Base-by-base conservation (phyloP, 345 rosid genomes). In the Noccaea bulbosa region DNA sequence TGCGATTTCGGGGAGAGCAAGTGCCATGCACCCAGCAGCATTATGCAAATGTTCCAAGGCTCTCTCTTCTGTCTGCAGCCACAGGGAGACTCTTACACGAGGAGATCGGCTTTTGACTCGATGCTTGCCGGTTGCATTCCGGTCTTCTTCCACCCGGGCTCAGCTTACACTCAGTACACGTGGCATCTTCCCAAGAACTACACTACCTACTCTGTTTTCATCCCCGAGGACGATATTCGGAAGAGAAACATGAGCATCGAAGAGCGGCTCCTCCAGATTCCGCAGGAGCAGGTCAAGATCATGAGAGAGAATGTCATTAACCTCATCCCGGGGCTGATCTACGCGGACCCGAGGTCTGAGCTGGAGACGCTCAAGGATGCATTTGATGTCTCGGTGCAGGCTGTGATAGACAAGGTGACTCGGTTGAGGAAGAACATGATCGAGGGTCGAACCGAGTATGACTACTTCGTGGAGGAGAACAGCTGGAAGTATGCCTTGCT, bases 61-160 rank as follows among this genome's bases (percentile, higher is more conserved):
- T 93, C 90, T 39, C 74, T 83, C 66, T 87, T 86, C 87, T 93
- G 97, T 74, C 64, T 93, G 68, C 97, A 93, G 30, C 97, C 94
- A 66, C 97, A 86, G 82, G 96, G 97, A 14, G 94, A 88, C 79
- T 93, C 98, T 4, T 93, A 86, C 80, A 93, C 98, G 0, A 72
- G 97, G 48, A 82, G 97, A 65, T 83, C 97, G 9, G 96, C 98
- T 47, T 93, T 93, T 53, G 90, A 93, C 70, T 87, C 94, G 0
- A 91, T 93, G 88, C 72, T 85, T 53, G 98, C 94, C 0, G 97
- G 97, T 45, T 92, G 98, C 63, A 88, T 90, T 73, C 92, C 98
- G 0, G 89, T 90, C 33, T 93, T 93, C 85, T 88, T 90, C 75
- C 98, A 93, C 73, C 97, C 98, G 0, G 98, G 92, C 4, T 90